phyloP scores from a whole-genome alignment of 768 basidiomycete genomes.

The Mycena floridula region DNA sequence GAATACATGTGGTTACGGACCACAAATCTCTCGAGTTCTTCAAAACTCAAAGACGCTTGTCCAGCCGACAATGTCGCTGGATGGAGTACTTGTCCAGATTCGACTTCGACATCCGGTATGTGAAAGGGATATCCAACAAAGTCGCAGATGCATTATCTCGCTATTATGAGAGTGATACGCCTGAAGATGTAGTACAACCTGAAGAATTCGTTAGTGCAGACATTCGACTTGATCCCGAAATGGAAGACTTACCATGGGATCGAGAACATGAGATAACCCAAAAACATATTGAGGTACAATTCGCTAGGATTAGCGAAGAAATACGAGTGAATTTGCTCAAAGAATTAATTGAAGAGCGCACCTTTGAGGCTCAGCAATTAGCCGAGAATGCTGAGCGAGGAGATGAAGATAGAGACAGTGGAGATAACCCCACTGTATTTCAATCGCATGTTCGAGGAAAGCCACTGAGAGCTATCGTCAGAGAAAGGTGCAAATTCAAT shows the following conservation, averaged over 20 bases:
- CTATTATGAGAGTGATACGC: constrained; percentile 21
- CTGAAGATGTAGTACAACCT: constrained; percentile 6
- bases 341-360: background rate
- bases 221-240: constrained; percentile 12
- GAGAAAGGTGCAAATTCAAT: background rate
- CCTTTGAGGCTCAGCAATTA: background rate
- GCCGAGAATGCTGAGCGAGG: background rate
- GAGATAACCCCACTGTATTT: background rate
- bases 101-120: constrained; percentile 19
- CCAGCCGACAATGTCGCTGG: constrained; percentile 20
- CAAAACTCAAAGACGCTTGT: constrained; percentile 8
- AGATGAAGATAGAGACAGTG: background rate
- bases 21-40: background rate
- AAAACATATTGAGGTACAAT: background rate
- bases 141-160: constrained; percentile 24
- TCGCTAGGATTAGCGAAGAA: background rate
- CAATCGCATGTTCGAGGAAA: background rate
- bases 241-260: background rate
- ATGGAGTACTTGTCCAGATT: constrained; percentile 22
- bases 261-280: background rate
- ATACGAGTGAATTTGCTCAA: background rate
- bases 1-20: background rate
- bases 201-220: constrained; percentile 17
- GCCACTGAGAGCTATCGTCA: background rate
- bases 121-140: constrained; percentile 1